phyloP scores from a whole-genome alignment of 352 stramenopile species.

The Globisporangium splendens region DNA sequence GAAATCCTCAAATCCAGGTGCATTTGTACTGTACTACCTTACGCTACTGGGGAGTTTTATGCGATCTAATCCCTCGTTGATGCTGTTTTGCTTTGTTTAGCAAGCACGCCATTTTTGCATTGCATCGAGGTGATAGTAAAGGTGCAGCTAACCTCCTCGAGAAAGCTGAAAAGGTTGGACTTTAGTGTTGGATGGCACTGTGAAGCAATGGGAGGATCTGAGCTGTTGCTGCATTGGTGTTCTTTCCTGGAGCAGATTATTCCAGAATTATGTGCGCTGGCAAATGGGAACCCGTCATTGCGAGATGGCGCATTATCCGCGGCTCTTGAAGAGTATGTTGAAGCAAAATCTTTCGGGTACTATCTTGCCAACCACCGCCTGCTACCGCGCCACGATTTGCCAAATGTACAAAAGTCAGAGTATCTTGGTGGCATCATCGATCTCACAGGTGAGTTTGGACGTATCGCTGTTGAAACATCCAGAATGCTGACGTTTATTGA shows the following conservation, averaged over 20 bases:
- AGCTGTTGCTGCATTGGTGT: not conserved
- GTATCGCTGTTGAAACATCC: not conserved
- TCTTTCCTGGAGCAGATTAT: conserved; percentile 37
- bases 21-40: not conserved
- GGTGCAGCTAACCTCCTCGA: conserved; percentile 50
- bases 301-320: conserved; percentile 74
- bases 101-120: conserved; percentile 93
- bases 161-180: conserved; percentile 47
- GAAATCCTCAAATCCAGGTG: conserved; percentile 93
- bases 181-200: conserved; percentile 14
- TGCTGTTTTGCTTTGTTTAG: conserved; percentile 19
- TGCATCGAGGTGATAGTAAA: conserved; percentile 84
- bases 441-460: conserved; percentile 78
- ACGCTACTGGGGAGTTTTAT: not conserved
- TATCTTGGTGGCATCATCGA: conserved; percentile 95
- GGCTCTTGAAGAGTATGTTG: conserved; percentile 93
- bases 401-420: conserved; percentile 75
- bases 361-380: conserved; percentile 73
- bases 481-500: conserved; percentile 14
- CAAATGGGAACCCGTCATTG: conserved; percentile 79
- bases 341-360: conserved; percentile 90
- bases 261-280: conserved; percentile 75
- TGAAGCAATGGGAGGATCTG: not conserved
- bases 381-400: conserved; percentile 47
- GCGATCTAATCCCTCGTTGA: not conserved